A percentile compares a stretch with the other conserved stretches of the same genome.
phyloP scores from a whole-genome alignment of 2,329 filamentous ascomycete genomes.

The Purpureocillium takamizusanense region DNA sequence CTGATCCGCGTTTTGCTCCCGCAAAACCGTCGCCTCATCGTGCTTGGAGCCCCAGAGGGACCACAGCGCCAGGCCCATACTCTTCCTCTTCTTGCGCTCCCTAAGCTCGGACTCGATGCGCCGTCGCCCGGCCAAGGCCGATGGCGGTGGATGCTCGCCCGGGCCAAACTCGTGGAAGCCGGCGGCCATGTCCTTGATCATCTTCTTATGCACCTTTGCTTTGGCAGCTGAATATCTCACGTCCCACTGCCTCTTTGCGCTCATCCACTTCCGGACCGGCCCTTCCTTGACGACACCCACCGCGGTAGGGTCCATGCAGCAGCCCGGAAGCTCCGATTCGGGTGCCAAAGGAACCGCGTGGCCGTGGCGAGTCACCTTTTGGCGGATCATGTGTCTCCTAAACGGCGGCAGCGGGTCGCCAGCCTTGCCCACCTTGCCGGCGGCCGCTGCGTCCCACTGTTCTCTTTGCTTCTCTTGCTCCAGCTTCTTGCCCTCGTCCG shows the following conservation, averaged over 20 bases:
- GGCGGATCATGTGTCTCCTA: constrained; percentile 81
- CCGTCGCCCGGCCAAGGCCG: constrained; percentile 67
- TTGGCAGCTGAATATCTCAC: constrained; percentile 60
- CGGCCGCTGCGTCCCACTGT: constrained; percentile 11
- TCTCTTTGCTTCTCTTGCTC: constrained; percentile 8
- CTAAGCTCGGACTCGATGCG: constrained; percentile 32
- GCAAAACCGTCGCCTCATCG: constrained; percentile 63
- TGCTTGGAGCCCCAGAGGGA: constrained; percentile 82
- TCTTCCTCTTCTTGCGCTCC: constrained; percentile 49
- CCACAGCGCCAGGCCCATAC: constrained; percentile 75
- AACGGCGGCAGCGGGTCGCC: constrained; percentile 78
- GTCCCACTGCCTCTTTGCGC: constrained; percentile 65
- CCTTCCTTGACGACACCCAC: constrained; percentile 74
- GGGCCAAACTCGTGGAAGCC: constrained; percentile 63
- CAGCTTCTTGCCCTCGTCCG: constrained; percentile 12
- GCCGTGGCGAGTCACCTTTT: constrained; percentile 74
- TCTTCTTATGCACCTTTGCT: constrained; percentile 61
- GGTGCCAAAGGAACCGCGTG: constrained; percentile 59
- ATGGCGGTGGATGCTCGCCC: constrained; percentile 73
- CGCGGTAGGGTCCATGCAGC: constrained; percentile 48
- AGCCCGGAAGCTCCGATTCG: constrained; percentile 56
- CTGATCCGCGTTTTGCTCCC: constrained; percentile 43
- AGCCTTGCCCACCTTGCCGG: constrained; percentile 64
- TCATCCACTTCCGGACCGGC: constrained; percentile 77
- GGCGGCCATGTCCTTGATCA: constrained; percentile 61